Evolutionary conservation across 257 asterid genomes (phyloP), one percentile per base, ranked within the genome.

Genomic region (Nicotiana sylvestris): DNA sequence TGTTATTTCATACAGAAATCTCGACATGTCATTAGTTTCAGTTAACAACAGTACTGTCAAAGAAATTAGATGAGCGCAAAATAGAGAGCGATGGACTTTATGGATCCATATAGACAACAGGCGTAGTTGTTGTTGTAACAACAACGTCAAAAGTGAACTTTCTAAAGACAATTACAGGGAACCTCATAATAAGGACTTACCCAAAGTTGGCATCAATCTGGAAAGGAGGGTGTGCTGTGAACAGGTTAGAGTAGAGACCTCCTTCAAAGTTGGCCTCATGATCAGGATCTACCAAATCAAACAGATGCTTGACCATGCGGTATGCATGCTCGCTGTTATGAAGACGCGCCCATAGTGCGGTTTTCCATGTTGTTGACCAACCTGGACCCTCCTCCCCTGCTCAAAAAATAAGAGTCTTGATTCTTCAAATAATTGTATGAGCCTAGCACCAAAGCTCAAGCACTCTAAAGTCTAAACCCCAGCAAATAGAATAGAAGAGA

Each of bases 141-240:
- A 43, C 49, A 43, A 43, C 8, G 49, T 43, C 49, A 43, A 43
- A 43, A 43, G 3, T 8, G 49, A 43, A 57, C 64, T 16, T 57
- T 6, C 64, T 6, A 57, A 57, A 57, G 25, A 57, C 64, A 57
- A 57, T 57, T 7, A 57, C 18, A 18, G 25, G 64, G 60, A 12
- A 55, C 60, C 60, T 15, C 62, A 30, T 21, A 15, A 62, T 17
- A 58, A 66, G 64, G 37, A 56, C 87, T 85, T 87, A 90, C 97
- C 98, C 98, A 30, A 92, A 92, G 82, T 92, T 94, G 43, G 97
- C 98, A 66, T 94, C 97, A 29, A 94, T 92, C 89, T 94, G 97
- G 88, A 94, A 94, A 85, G 95, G 97, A 46, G 98, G 97, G 80
- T 92, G 98, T 62, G 98, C 91, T 17, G 93, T 89, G 30, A 94